Percentiles rank a stretch among this genome's conserved stretches.
These are phyloP conservation scores for Paramyrothecium sp. DNA, from an alignment of 2,329 filamentous ascomycete species.

Conservation along the genomic window DNA sequence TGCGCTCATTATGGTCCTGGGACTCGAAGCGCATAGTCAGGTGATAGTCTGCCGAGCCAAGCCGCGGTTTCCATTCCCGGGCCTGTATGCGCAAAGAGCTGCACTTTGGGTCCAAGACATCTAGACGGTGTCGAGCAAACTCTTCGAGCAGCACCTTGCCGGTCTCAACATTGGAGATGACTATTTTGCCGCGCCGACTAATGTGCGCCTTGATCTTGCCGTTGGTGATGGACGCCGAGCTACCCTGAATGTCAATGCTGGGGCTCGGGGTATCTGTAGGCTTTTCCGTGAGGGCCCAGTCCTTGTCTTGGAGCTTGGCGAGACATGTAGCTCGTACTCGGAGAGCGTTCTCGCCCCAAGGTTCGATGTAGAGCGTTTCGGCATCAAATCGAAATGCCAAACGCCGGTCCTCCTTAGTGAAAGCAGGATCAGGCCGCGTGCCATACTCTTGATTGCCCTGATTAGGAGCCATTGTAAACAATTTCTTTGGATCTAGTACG, in stretches of 20 bases:
- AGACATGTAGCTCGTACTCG: constrained; percentile 42
- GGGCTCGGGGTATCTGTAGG: constrained; percentile 5
- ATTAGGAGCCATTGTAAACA: not conserved
- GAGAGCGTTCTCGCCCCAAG: constrained; percentile 43
- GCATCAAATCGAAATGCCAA: constrained; percentile 33
- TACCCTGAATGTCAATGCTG: constrained; percentile 12
- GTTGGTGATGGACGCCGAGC: constrained; percentile 16
- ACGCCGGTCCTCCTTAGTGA: constrained; percentile 12
- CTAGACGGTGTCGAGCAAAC: constrained; percentile 18
- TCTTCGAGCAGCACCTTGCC: constrained; percentile 22
- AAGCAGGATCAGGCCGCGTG: constrained; percentile 12
- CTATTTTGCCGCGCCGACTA: constrained; percentile 18
- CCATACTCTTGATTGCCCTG: constrained; percentile 13
- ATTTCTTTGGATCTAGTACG: no score
- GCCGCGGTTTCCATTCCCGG: constrained; percentile 52
- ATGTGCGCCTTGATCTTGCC: constrained; percentile 20
- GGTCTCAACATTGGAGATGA: constrained; percentile 16
- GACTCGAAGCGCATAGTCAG: constrained; percentile 59
- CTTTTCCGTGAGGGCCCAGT: constrained; percentile 31
- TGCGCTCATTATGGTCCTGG: constrained; percentile 52
- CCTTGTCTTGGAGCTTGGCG: constrained; percentile 24
- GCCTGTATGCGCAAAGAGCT: constrained; percentile 53
- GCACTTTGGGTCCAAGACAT: constrained; percentile 54
- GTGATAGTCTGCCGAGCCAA: constrained; percentile 47
- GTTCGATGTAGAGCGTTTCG: constrained; percentile 44